Evolutionary conservation across 805 yeast genomes (phyloP).

Genomic region (Millerozyma acaciae): DNA sequence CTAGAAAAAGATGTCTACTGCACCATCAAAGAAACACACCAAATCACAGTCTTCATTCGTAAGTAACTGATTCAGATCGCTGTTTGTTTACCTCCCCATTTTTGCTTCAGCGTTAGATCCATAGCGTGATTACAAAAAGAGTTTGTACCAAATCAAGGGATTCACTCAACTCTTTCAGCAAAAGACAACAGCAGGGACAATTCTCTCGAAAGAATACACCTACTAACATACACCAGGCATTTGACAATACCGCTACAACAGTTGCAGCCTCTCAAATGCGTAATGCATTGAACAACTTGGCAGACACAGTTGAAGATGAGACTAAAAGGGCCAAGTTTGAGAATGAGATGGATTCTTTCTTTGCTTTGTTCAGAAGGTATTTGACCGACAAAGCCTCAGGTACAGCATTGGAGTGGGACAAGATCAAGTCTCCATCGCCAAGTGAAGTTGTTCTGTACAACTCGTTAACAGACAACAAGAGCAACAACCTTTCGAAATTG

Average conservation of each 20-base stretch:
- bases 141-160: no score
- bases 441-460: constrained; percentile 85
- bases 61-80: constrained; percentile 31
- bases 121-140: no score
- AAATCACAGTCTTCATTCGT: constrained; percentile 71
- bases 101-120: background rate
- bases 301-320: constrained; percentile 68
- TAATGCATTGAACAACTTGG: constrained; percentile 83
- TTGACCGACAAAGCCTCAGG: constrained; percentile 85
- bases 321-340: constrained; percentile 61
- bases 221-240: constrained; percentile 52
- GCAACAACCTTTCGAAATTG: constrained; percentile 64
- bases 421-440: constrained; percentile 83
- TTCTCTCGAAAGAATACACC: no score
- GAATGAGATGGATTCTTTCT: constrained; percentile 90
- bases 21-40: constrained; percentile 51
- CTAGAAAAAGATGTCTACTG: constrained; percentile 2
- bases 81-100: background rate
- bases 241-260: constrained; percentile 90
- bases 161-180: no score
- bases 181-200: no score
- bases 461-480: constrained; percentile 35
- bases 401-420: constrained; percentile 86
- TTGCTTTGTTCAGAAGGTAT: constrained; percentile 89
- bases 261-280: constrained; percentile 98